Evolutionary conservation across 2,329 filamentous ascomycete genomes (phyloP).

Genomic region (Pseudogymnoascus sp.): DNA sequence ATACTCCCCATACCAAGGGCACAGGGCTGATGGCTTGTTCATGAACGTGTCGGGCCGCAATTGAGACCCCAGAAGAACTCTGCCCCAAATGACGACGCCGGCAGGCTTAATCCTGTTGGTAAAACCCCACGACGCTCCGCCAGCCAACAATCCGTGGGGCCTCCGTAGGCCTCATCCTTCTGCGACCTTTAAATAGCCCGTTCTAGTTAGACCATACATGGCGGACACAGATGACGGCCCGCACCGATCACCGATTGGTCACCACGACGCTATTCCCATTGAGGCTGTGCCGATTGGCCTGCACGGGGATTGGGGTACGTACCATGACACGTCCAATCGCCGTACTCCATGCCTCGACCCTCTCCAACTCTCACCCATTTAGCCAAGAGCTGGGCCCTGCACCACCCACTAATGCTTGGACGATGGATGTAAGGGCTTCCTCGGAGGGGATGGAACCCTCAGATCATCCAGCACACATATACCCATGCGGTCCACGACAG

Average conservation of each 20-base stretch:
- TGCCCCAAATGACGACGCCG: background rate
- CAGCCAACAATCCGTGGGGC: background rate
- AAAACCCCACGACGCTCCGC: background rate
- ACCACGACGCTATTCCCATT: background rate
- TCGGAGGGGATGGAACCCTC: background rate
- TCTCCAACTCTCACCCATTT: background rate
- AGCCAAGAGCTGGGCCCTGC: background rate
- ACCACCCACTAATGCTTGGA: background rate
- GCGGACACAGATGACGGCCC: background rate
- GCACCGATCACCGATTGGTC: conserved; percentile 3
- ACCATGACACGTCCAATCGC: background rate
- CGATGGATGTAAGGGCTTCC: background rate
- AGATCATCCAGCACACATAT: background rate
- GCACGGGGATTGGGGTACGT: background rate
- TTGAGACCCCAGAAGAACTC: background rate
- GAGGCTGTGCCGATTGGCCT: background rate
- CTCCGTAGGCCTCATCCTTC: background rate
- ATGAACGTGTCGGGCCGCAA: background rate
- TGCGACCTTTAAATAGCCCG: background rate
- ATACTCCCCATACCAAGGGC: background rate
- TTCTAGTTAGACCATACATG: conserved; percentile 4
- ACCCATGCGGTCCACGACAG: background rate
- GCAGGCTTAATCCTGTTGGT: background rate
- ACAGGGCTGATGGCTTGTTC: background rate
- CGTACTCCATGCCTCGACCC: background rate